Base-by-base conservation (phyloP, 1,139 yeast genomes). In the Protomyces pachydermus region DNA sequence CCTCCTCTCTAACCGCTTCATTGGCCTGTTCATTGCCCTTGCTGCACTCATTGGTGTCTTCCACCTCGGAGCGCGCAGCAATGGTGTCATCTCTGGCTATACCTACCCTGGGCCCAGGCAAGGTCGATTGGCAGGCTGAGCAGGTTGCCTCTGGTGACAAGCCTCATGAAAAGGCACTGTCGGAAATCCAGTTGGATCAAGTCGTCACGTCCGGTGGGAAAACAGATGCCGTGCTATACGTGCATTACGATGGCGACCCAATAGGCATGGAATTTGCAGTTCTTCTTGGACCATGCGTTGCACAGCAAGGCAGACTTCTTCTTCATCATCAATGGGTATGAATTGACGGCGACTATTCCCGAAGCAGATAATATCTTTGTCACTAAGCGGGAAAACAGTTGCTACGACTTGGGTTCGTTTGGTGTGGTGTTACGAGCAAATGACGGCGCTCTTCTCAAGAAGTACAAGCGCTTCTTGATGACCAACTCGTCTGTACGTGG, bases 241-340 rank as follows among this genome's bases (percentile, higher is more conserved):
- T 38, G 6, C 54, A 58, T 45, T 52, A 58, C 56, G 62, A 58
- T 18, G 46, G 51, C 18, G 52, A 28, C 16, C 52, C 42, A 9
- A 54, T 50, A n/a, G 34, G 34, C 6, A 14, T 12, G 38, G 34
- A 58, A 58, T 16, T 18, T 58, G 20, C 35, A 58, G 18, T 58
- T 58, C 56, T 58, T 58, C 42, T 20, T 58, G 35, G 42, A 58
- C 5, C 62, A 58, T 34, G 62, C 56, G n/a, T 34, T 58, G 12
- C 62, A 58, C 42, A 38, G 28, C 62, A 51, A 58, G 42, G 42
- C 51, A n/a, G 62, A 58, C 35, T 58, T 58, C 28, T 28, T 32
- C 52, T 52, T 58, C 53, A 52, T 58, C 45, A 39, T 58, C 45
- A 58, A 58, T 14, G 62, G 62, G 14, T 55, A 38, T 8, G 18